A percentile compares a stretch with the other conserved stretches of the same genome.
Evolutionary conservation across 345 rosid genomes (phyloP).

Genomic region (Eucalyptus victrix): DNA sequence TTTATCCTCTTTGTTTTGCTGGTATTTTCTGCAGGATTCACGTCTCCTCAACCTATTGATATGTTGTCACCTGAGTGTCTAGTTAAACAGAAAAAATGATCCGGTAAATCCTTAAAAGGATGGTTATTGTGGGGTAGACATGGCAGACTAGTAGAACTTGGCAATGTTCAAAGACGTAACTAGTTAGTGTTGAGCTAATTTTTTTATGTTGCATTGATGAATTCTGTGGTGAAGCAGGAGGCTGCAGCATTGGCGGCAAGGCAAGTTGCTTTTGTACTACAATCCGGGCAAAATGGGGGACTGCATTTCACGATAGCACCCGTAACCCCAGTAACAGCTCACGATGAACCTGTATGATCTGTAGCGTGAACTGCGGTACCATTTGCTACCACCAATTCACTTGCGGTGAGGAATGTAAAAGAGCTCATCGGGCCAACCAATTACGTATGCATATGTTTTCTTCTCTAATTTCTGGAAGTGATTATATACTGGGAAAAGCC

Average conservation of each 20-base stretch:
- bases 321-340: slow-evolving; percentile 17
- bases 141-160: background rate
- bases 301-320: slow-evolving; percentile 64
- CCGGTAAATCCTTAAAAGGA: background rate
- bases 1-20: background rate
- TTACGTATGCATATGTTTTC: background rate
- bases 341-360: slow-evolving; percentile 36
- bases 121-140: background rate
- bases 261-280: slow-evolving; percentile 78
- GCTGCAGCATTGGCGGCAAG: slow-evolving; percentile 79
- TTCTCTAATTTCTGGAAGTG: background rate
- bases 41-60: background rate
- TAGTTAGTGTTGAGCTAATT: background rate
- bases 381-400: background rate
- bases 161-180: background rate
- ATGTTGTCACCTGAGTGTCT: background rate
- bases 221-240: slow-evolving; percentile 37
- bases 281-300: slow-evolving; percentile 68
- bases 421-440: background rate
- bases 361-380: background rate
- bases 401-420: background rate
- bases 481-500: background rate
- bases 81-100: background rate
- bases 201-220: background rate
- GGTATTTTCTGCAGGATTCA: background rate